Evolutionary conservation across 106 monocot genomes (phyloP).

Genomic region (Alisma plantagoaquatica): DNA sequence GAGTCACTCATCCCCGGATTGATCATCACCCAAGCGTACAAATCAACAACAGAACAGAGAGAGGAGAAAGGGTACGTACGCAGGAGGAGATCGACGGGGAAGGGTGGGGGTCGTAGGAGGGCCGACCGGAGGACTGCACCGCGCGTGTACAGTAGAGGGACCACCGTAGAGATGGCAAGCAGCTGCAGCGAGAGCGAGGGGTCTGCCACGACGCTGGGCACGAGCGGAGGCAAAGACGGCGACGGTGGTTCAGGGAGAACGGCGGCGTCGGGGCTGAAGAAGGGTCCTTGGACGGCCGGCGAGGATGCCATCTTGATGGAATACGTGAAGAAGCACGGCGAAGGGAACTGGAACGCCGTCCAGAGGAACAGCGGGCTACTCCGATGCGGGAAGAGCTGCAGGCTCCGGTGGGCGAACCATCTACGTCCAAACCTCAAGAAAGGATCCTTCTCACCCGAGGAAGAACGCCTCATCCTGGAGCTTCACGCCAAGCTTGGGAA

Average conservation of each 20-base stretch:
- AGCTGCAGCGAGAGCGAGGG: background rate
- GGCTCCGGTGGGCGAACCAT: slow-evolving; percentile 68
- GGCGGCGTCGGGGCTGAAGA: slow-evolving; percentile 3
- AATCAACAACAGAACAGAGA: too few species aligned
- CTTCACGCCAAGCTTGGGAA: slow-evolving; percentile 64
- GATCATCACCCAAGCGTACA: too few species aligned
- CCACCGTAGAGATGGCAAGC: background rate
- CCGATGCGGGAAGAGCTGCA: slow-evolving; percentile 71
- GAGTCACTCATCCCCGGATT: too few species aligned
- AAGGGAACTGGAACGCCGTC: slow-evolving; percentile 67
- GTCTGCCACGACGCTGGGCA: background rate
- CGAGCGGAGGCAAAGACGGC: too few species aligned
- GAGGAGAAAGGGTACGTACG: background rate
- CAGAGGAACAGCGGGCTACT: slow-evolving; percentile 46
- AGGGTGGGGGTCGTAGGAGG: too few species aligned
- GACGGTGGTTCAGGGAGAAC: background rate
- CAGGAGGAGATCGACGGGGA: too few species aligned
- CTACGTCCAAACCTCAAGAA: slow-evolving; percentile 66
- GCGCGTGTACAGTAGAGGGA: too few species aligned
- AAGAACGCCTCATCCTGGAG: slow-evolving; percentile 52
- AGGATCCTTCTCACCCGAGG: slow-evolving; percentile 50
- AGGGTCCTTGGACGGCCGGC: slow-evolving; percentile 55
- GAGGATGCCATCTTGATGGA: slow-evolving; percentile 56
- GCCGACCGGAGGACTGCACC: too few species aligned
- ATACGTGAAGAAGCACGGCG: slow-evolving; percentile 43